Percentiles rank a stretch among this genome's conserved stretches.
Evolutionary conservation across 805 yeast species (phyloP).

Genomic region (Wickerhamiella galacta): DNA sequence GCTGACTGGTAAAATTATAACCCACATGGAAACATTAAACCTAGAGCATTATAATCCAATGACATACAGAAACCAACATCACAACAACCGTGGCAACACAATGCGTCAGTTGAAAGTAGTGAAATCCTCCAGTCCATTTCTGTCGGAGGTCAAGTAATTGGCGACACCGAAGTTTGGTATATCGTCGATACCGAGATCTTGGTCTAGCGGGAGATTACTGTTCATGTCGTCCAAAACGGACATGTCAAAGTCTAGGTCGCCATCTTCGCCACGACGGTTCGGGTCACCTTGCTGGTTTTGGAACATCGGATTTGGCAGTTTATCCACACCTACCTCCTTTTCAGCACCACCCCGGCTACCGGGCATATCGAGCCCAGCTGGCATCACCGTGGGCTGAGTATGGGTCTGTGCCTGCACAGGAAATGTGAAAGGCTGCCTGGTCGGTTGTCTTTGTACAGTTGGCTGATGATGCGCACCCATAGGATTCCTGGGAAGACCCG

Average conservation of each 20-base stretch:
- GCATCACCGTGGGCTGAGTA: background rate
- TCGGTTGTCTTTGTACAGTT: too few relatives aligned
- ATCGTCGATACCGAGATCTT: slow-evolving; percentile 1
- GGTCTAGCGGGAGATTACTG: background rate
- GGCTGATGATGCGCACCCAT: too few relatives aligned
- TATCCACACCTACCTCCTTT: background rate
- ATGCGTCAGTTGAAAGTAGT: slow-evolving; percentile 2
- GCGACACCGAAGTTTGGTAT: slow-evolving; percentile 3
- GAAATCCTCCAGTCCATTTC: slow-evolving; percentile 1
- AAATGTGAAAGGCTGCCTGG: background rate
- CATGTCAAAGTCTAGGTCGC: background rate
- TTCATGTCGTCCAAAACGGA: slow-evolving; percentile 4
- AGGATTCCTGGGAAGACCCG: too few relatives aligned
- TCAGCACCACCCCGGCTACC: background rate
- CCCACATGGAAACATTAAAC: too few relatives aligned
- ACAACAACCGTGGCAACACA: too few relatives aligned
- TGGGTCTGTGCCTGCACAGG: background rate
- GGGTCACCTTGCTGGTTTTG: too few relatives aligned
- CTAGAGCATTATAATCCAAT: too few relatives aligned
- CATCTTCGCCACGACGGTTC: too few relatives aligned
- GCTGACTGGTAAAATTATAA: too few relatives aligned
- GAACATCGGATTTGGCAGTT: too few relatives aligned
- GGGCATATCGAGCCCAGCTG: background rate
- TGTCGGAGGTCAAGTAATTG: background rate
- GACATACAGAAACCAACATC: too few relatives aligned